Percentiles rank a stretch among this genome's conserved stretches.
Evolutionary conservation across 768 basidiomycete species (phyloP).

Genomic region (Calocybe indica): DNA sequence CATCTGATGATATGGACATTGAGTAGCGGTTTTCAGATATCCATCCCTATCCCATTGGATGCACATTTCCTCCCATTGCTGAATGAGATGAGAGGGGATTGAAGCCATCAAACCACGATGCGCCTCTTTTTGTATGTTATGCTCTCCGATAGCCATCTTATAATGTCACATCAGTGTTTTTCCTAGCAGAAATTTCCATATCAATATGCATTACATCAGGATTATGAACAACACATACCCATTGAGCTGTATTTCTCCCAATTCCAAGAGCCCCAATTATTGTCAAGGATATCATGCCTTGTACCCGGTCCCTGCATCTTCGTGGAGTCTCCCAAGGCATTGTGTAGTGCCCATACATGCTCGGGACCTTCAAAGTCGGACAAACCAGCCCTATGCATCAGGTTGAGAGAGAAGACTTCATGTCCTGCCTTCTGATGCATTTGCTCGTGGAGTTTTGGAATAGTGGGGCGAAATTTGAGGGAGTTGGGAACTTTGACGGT

Average conservation of each 20-base stretch:
- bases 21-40: slow-evolving; percentile 9
- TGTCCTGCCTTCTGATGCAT: slow-evolving; percentile 21
- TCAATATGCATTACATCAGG: too few species aligned
- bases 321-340: slow-evolving; percentile 20
- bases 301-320: slow-evolving; percentile 27
- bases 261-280: slow-evolving; percentile 24
- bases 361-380: slow-evolving; percentile 29
- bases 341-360: slow-evolving; percentile 22
- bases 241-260: slow-evolving; percentile 16
- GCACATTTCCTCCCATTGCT: slow-evolving; percentile 12
- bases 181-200: too few species aligned
- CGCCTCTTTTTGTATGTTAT: slow-evolving; percentile 10
- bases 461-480: slow-evolving; percentile 6
- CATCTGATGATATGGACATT: too few species aligned
- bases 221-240: too few species aligned
- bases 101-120: slow-evolving; percentile 7
- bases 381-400: slow-evolving; percentile 14
- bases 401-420: slow-evolving; percentile 21
- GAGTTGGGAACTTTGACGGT: too few species aligned
- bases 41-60: slow-evolving; percentile 6
- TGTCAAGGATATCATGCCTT: slow-evolving; percentile 27
- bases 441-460: slow-evolving; percentile 27
- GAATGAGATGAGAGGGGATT: background rate
- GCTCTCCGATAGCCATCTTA: too few species aligned
- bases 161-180: slow-evolving; percentile 7